These are phyloP conservation scores for Annulohypoxylon moriforme DNA, from an alignment of 495 filamentous ascomycete genomes.

Conservation along the genomic window DNA sequence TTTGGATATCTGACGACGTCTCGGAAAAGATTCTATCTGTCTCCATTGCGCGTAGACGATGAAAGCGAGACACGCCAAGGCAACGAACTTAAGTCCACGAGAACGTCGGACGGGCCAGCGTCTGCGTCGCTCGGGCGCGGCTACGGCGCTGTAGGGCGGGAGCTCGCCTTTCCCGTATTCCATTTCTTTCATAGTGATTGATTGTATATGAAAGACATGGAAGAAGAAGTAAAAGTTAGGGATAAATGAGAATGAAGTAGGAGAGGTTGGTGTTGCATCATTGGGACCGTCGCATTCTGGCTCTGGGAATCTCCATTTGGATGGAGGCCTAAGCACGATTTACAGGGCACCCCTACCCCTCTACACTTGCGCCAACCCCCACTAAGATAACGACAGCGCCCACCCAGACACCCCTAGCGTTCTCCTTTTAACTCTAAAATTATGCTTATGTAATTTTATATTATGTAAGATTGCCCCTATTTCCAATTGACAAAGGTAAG, in stretches of 20 bases:
- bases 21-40: conserved; percentile 48
- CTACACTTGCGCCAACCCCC: conserved; percentile 29
- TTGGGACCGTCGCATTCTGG: conserved; percentile 2
- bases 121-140: conserved; percentile 35
- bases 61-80: conserved; percentile 54
- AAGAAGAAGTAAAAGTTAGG: background rate
- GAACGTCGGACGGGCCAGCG: conserved; percentile 48
- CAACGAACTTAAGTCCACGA: conserved; percentile 49
- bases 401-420: background rate
- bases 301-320: conserved; percentile 21
- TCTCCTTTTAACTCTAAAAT: background rate
- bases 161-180: conserved; percentile 43
- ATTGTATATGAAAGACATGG: background rate
- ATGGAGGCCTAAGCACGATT: conserved; percentile 16
- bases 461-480: too few relatives aligned
- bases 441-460: too few relatives aligned
- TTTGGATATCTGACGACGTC: conserved; percentile 41
- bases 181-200: conserved; percentile 18
- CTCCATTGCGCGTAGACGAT: conserved; percentile 62
- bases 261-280: conserved; percentile 36
- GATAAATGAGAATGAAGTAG: background rate
- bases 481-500: too few relatives aligned
- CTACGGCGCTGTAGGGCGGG: conserved; percentile 49
- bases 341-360: background rate
- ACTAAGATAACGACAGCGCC: conserved; percentile 38